Evolutionary conservation across 176 grass and related monocot genomes (phyloP).

Genomic region (Poa annua): DNA sequence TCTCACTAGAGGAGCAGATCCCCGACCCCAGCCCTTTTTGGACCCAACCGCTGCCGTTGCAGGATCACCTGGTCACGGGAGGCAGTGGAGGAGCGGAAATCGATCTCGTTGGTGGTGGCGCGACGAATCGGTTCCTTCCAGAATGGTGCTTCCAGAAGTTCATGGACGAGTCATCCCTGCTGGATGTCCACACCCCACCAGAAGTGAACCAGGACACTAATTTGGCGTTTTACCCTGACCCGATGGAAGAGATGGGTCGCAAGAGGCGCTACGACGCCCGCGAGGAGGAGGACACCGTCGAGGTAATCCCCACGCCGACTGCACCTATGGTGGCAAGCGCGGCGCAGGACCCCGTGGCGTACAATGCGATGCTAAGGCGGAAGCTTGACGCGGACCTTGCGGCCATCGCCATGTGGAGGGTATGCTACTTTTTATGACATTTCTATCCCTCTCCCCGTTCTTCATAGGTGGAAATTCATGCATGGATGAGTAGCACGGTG

Average conservation of each 20-base stretch:
- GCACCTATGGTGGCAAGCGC: background rate
- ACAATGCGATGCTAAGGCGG: slow-evolving; percentile 60
- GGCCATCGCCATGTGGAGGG: slow-evolving; percentile 72
- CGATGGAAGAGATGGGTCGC: background rate
- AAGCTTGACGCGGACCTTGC: slow-evolving; percentile 70
- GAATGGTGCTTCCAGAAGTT: slow-evolving; percentile 66
- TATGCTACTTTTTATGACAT: background rate
- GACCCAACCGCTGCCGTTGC: background rate
- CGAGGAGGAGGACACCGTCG: background rate
- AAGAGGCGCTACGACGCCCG: background rate
- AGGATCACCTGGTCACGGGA: background rate
- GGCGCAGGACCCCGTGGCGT: slow-evolving; percentile 51
- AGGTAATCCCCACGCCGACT: background rate
- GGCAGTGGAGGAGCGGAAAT: background rate
- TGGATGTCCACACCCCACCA: background rate
- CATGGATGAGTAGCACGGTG: background rate
- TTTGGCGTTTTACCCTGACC: background rate
- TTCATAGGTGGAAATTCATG: background rate
- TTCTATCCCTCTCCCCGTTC: background rate
- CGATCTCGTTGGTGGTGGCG: background rate
- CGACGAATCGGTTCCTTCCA: background rate
- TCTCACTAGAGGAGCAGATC: slow-evolving; percentile 51
- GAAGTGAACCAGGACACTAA: background rate
- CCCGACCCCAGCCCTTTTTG: slow-evolving; percentile 36
- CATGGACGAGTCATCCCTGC: slow-evolving; percentile 43